These are phyloP conservation scores for Pythium biforme DNA, from an alignment of 352 stramenopile genomes.

Conservation along the genomic window DNA sequence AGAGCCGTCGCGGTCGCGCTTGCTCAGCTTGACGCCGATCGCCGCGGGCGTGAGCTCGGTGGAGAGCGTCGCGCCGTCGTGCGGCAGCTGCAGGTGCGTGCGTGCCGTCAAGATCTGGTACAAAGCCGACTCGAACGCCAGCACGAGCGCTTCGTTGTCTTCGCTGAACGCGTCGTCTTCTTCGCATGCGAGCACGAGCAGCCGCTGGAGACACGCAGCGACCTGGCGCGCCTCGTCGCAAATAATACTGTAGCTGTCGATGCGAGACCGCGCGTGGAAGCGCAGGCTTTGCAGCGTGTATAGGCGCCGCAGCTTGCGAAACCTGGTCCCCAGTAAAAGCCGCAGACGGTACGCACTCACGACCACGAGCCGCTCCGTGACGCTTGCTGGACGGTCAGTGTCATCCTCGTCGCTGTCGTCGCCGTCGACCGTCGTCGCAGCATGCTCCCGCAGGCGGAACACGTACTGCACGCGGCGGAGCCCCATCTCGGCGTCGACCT, in stretches of 20 bases:
- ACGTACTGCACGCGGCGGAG: slow-evolving; percentile 69
- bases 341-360: slow-evolving; percentile 67
- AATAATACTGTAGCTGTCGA: slow-evolving; percentile 77
- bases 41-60: slow-evolving; percentile 34
- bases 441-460: slow-evolving; percentile 28
- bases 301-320: slow-evolving; percentile 25
- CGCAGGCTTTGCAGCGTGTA: slow-evolving; percentile 35
- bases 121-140: slow-evolving; percentile 40
- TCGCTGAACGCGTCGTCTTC: slow-evolving; percentile 17
- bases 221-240: slow-evolving; percentile 48
- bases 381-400: slow-evolving; percentile 13
- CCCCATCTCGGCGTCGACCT: slow-evolving; percentile 58
- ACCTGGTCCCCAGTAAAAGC: slow-evolving; percentile 36
- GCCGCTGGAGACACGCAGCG: slow-evolving; percentile 25
- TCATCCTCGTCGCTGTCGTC: neutral
- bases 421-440: neutral
- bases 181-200: slow-evolving; percentile 31
- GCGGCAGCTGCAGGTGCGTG: slow-evolving; percentile 44
- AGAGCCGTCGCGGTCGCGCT: slow-evolving; percentile 53
- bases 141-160: slow-evolving; percentile 31
- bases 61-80: slow-evolving; percentile 16
- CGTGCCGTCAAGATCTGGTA: slow-evolving; percentile 62
- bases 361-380: slow-evolving; percentile 35
- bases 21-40: slow-evolving; percentile 67
- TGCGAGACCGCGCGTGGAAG: slow-evolving; percentile 68